Percentiles rank a stretch among this genome's conserved stretches.
These are phyloP conservation scores for Ascochyta lentis DNA, from an alignment of 2,329 filamentous ascomycete species.

Conservation along the genomic window DNA sequence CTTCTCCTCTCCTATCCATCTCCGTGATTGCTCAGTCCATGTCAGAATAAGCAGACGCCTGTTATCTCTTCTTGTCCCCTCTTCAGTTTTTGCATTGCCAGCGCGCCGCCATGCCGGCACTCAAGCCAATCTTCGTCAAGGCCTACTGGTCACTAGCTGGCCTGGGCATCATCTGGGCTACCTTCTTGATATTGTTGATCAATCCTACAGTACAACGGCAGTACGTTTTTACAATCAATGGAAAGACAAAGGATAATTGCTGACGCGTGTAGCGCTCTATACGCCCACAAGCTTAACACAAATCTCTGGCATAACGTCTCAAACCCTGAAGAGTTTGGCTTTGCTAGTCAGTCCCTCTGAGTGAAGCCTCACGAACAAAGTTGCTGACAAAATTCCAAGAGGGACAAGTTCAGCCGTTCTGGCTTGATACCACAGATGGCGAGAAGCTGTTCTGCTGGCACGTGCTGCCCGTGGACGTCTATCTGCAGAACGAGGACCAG, in stretches of 20 bases:
- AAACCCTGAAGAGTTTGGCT: slow-evolving; percentile 82
- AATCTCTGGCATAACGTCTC: slow-evolving; percentile 75
- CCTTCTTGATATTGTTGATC: slow-evolving; percentile 69
- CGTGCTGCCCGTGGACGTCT: slow-evolving; percentile 79
- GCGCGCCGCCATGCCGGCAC: slow-evolving; percentile 30
- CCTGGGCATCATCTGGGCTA: slow-evolving; percentile 69
- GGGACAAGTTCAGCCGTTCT: slow-evolving; percentile 89
- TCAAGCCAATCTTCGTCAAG: slow-evolving; percentile 41
- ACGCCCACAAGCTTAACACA: slow-evolving; percentile 80
- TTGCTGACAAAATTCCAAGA: slow-evolving; percentile 55
- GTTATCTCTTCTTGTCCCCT: not conserved
- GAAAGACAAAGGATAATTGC: not conserved
- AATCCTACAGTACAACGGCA: slow-evolving; percentile 78
- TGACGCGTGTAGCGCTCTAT: slow-evolving; percentile 68
- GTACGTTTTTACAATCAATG: slow-evolving; percentile 59
- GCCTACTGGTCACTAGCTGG: slow-evolving; percentile 52
- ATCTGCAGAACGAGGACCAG: slow-evolving; percentile 71
- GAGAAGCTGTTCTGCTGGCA: slow-evolving; percentile 90
- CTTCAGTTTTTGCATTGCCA: not conserved
- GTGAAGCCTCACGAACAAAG: not conserved
- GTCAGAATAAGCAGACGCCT: not conserved
- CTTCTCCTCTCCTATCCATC: slow-evolving; percentile 11
- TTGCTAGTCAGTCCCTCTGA: slow-evolving; percentile 66
- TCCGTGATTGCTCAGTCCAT: not conserved
- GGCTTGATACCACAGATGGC: slow-evolving; percentile 74